Base-by-base conservation (phyloP, 2,329 filamentous ascomycete genomes). In the Fusarium nanum region DNA sequence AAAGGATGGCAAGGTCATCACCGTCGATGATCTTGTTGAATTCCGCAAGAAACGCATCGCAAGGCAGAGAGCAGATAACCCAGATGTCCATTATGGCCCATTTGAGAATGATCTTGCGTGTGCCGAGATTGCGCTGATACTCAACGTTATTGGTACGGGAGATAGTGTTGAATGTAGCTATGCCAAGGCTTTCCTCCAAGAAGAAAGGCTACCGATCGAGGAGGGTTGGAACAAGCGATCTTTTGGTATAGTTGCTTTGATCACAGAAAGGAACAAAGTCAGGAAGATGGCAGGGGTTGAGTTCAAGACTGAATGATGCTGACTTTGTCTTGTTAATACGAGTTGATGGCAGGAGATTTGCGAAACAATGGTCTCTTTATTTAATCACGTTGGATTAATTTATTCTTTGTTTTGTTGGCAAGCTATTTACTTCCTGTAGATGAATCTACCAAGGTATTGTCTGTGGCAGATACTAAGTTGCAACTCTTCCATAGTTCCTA, bases 61-160 rank as follows among this genome's bases (percentile, higher is more conserved):
- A 16, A 58, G 47, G 28, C 72, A 74, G 37, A 48, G 42, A 42
- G 56, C 61, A 18, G 66, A 63, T 34, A 75, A 73, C 18, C 69
- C 68, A 3, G 54, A 49, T 8, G 40, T 70, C n/a, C 23, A 37
- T 6, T 75, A 75, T 42, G 66, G 48, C 9, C 27, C 55, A 11
- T 56, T 60, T 12, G 57, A 75, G 41, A 71, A 69, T 20, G 56
- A 69, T 11, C 58, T 75, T 22, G 61, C 66, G 2, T 75, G 70
- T 18, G 57, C 61, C 25, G 72, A 75, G 44, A 73, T 75, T 41
- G 63, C 70, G 3, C 61, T 75, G 7, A 42, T 75, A 14, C 61
- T 75, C 12, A 64, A 67, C 14, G 59, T 72, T 5, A 64, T 75
- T 30, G 73, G 73, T 2, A 66, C 67, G 25, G 71, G 72, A 10